Conservation (phyloP, 2,329 filamentous ascomycete genomes). For the Colletotrichum falcatum region DNA sequence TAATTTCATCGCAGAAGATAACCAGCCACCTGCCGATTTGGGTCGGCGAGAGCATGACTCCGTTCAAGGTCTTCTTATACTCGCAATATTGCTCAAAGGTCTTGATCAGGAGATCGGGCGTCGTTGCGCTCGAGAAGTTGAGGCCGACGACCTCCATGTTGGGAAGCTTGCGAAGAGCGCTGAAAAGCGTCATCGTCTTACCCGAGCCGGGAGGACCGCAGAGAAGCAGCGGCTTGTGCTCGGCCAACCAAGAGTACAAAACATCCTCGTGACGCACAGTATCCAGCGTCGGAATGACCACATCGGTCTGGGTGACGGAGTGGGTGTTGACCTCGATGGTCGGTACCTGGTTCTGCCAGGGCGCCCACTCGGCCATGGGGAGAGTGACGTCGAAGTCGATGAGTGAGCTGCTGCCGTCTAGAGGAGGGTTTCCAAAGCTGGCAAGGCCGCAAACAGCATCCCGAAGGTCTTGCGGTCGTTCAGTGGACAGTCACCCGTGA, state of each 20-base stretch:
- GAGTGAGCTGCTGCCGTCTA: slow-evolving; percentile 83
- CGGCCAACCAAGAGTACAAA: slow-evolving; percentile 98
- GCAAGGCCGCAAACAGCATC: slow-evolving; percentile 85
- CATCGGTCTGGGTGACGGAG: slow-evolving; percentile 96
- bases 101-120: slow-evolving; percentile 96
- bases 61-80: slow-evolving; percentile 98
- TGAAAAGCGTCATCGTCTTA: slow-evolving; percentile 99
- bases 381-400: slow-evolving; percentile 96
- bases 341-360: slow-evolving; percentile 96
- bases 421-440: slow-evolving; percentile 84
- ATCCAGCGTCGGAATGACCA: slow-evolving; percentile 97
- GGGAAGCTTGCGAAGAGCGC: slow-evolving; percentile 92
- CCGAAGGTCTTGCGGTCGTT: slow-evolving; percentile 89
- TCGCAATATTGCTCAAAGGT: slow-evolving; percentile 99
- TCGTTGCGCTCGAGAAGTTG: slow-evolving; percentile 99
- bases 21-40: slow-evolving; percentile 99
- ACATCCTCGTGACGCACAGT: slow-evolving; percentile 98
- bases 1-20: slow-evolving; percentile 99
- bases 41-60: slow-evolving; percentile 92
- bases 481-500: slow-evolving; percentile 94
- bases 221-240: slow-evolving; percentile 96
- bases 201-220: slow-evolving; percentile 98
- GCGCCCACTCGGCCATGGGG: slow-evolving; percentile 87
- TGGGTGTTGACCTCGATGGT: slow-evolving; percentile 98
- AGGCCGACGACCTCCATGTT: slow-evolving; percentile 99